Evolutionary conservation across 345 rosid genomes (phyloP).

Genomic region (Murraya koenigii): DNA sequence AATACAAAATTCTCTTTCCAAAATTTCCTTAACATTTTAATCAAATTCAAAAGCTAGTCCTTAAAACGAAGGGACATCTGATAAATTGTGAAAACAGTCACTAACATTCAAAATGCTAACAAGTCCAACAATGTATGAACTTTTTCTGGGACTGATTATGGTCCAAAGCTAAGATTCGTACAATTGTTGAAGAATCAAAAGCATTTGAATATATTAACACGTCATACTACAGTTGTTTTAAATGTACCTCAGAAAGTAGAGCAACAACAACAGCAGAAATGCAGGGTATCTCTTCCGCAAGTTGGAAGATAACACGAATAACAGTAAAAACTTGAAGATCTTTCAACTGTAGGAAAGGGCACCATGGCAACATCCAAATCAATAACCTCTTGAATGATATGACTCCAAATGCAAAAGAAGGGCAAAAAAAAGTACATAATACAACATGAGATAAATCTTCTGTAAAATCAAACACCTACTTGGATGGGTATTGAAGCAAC

Average conservation of each 20-base stretch:
- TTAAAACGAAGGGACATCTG: not conserved
- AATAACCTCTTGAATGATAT: constrained; percentile 1
- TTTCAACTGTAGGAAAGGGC: constrained; percentile 66
- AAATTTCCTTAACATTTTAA: not conserved
- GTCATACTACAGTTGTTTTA: not conserved
- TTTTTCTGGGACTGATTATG: not conserved
- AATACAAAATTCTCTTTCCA: not conserved
- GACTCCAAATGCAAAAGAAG: not conserved
- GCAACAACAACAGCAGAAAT: constrained; percentile 98
- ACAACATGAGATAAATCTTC: not conserved
- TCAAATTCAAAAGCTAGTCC: not conserved
- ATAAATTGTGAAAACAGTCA: not conserved
- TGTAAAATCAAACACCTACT: constrained; percentile 41
- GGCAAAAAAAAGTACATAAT: not conserved
- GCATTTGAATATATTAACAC: not conserved
- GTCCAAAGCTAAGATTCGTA: not conserved
- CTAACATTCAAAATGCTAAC: not conserved
- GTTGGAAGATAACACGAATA: constrained; percentile 94
- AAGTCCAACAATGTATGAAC: not conserved
- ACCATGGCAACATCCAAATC: constrained; percentile 11
- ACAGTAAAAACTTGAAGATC: constrained; percentile 96
- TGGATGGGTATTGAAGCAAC: constrained; percentile 99
- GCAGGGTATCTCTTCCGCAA: constrained; percentile 96
- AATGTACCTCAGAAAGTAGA: constrained; percentile 80
- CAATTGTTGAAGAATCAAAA: not conserved